These are phyloP conservation scores for Phytophthora kernoviae DNA, from an alignment of 352 stramenopile species.

Conservation along the genomic window DNA sequence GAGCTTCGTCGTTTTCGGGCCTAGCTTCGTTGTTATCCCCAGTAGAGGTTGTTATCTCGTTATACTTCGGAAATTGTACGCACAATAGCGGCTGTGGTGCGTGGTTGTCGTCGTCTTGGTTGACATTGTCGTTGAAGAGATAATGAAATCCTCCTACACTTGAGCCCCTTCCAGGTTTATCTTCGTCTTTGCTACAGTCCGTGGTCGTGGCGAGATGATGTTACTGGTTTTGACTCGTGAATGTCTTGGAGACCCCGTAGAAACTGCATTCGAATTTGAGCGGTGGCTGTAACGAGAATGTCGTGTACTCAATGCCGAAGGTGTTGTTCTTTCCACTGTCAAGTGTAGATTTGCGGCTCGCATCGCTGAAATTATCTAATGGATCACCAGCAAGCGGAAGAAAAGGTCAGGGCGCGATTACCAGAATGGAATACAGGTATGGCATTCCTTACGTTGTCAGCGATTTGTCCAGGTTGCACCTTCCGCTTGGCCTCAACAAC, in stretches of 20 bases:
- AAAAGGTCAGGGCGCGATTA: neutral
- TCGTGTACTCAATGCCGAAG: slow-evolving; percentile 1
- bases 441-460: slow-evolving; percentile 40
- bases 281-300: slow-evolving; percentile 2
- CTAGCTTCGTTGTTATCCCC: neutral
- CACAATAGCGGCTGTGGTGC: slow-evolving; percentile 6
- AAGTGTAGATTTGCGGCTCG: slow-evolving; percentile 34
- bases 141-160: slow-evolving; percentile 3
- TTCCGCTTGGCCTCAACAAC: slow-evolving; percentile 71
- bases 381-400: neutral
- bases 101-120: slow-evolving; percentile 3
- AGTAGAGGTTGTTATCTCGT: slow-evolving; percentile 1
- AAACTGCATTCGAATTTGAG: slow-evolving; percentile 14
- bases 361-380: slow-evolving; percentile 57
- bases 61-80: slow-evolving; percentile 22
- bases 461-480: slow-evolving; percentile 47
- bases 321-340: neutral
- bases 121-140: neutral
- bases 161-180: slow-evolving; percentile 6
- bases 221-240: slow-evolving; percentile 25
- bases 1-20: slow-evolving; percentile 36
- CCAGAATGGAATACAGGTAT: neutral
- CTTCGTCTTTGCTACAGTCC: slow-evolving; percentile 5
- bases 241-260: slow-evolving; percentile 1
- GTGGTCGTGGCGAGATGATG: slow-evolving; percentile 34